These are phyloP conservation scores for Chaetoscypha palmicola DNA, from an alignment of 2,329 filamentous ascomycete genomes.

Conservation along the genomic window DNA sequence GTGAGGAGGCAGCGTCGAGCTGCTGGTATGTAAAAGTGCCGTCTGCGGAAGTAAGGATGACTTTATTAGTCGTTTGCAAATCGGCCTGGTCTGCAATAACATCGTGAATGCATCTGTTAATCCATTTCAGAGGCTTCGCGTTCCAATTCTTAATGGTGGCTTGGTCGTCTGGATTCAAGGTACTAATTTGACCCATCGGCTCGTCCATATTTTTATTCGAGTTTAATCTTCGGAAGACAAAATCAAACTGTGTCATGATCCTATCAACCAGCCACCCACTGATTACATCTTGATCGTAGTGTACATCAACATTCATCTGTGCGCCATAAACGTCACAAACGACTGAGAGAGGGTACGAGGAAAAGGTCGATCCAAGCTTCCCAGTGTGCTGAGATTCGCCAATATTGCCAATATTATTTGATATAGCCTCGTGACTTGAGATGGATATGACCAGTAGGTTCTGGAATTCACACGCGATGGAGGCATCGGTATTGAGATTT, in stretches of 20 bases:
- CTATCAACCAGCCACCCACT: conserved; percentile 5
- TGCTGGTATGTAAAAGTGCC: conserved; percentile 13
- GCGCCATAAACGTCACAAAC: conserved; percentile 4
- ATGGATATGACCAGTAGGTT: conserved; percentile 9
- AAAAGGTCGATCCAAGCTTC: conserved; percentile 7
- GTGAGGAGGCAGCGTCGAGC: conserved; percentile 11
- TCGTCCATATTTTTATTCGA: background rate
- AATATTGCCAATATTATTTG: background rate
- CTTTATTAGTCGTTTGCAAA: background rate
- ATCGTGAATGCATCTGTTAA: conserved; percentile 7
- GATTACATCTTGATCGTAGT: conserved; percentile 9
- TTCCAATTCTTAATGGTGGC: conserved; percentile 6
- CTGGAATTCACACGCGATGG: conserved; percentile 13
- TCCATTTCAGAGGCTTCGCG: background rate
- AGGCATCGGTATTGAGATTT: conserved; percentile 10
- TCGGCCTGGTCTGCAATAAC: background rate
- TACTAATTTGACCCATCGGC: conserved; percentile 4
- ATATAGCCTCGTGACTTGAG: conserved; percentile 5
- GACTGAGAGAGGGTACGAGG: conserved; percentile 9
- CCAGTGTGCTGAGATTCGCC: conserved; percentile 3
- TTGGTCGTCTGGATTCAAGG: conserved; percentile 6
- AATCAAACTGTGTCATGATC: conserved; percentile 8
- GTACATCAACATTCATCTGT: conserved; percentile 3
- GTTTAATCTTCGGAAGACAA: conserved; percentile 6
- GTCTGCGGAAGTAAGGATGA: conserved; percentile 9